Evolutionary conservation across 1,284 basidiomycete genomes (phyloP), one percentile per base, ranked within the genome.

Genomic region (Heterobasidion annosum): DNA sequence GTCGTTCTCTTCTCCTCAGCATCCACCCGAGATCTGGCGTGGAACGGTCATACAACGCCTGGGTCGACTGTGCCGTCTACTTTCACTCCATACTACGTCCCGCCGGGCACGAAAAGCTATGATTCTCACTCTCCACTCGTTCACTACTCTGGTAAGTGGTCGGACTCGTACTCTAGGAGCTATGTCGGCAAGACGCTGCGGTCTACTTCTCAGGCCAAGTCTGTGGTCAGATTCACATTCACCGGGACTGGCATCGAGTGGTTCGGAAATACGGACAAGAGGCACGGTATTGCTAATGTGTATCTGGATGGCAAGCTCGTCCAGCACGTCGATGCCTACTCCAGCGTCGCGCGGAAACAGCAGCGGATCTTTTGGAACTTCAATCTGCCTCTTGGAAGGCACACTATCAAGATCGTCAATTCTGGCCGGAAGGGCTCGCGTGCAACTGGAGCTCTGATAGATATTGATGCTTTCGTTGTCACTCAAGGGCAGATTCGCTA

Each of bases 241-340:
- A 71, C 70, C 19, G 86, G 87, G 9, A 83, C 82, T 9, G 85
- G 85, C 1, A 74, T 91, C 59, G 87, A 90, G 68, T 85, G 83
- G 80, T 90, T 88, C 61, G 88, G 88, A 32, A 78, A 73, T 60
- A 74, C 70, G 48, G 81, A 78, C 57, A 70, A 63, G 40, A 66
- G 62, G 18, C 80, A 88, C 62, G 83, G 85, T 12, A 63, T 75
- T 8, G 73, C 81, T 5, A 61, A 74, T 25, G 75, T 90, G 15
- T 79, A 73, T 55, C 68, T 90, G 18, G 83, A 90, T 57, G 81
- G 81, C 8, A 66, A 69, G 50, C 66, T 70, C 34, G 61, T 73
- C 8, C 64, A 71, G 34, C 65, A 63, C 8, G 69, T 85, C 51
- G 73, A 86, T 62, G 63, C 73, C 8, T 81, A 73, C 64, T 75